Base-by-base conservation (phyloP, 805 yeast genomes). In the Cyberlindnera japonica region DNA sequence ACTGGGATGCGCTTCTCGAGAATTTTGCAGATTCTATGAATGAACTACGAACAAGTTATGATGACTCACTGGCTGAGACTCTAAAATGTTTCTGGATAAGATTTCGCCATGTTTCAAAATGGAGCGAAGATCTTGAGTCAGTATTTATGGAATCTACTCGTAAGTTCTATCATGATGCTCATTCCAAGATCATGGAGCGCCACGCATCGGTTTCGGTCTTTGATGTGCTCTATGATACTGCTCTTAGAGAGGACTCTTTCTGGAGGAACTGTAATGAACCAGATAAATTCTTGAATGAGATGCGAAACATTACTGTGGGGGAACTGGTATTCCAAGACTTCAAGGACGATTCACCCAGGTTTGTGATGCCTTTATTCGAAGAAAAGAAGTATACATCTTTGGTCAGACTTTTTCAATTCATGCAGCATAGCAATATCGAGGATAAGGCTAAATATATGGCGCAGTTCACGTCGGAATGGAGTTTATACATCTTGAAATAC, bases 331-430 rank as follows among this genome's bases (percentile, higher is more conserved):
- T 50, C 11, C 14, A 32, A 5, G 26, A 42, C 15, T 46, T 45
- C 25, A 23, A 33, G 1, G 12, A 20, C 5, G 47, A 45, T 16
- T 33, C 44, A 3, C 15, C 35, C 0, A 12, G 9, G 7, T 25
- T 49, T n/a, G 29, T 47, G 2, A 35, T 23, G 9, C 47, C 55
- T 12, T 27, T 51, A 27, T 45, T 56, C 6, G 30, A 19, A 9
- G 4, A 28, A 5, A 44, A 51, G 20, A 25, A 37, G 11, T 47
- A 37, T 15, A 8, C 16, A 3, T 19, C 40, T 3, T 20, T 50
- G n/a, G 27, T 35, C 8, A 32, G n/a, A 4, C 32, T 53, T 5
- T 48, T 38, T 44, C 28, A 36, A n/a, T 47, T 47, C 22, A 38
- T 51, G 10, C 33, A 40, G n/a, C 21, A 40, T 16, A 32, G 40